Evolutionary conservation across 1,139 yeast genomes (phyloP), one percentile per base, ranked within the genome.

Genomic region (Yamadazyma dendronema): DNA sequence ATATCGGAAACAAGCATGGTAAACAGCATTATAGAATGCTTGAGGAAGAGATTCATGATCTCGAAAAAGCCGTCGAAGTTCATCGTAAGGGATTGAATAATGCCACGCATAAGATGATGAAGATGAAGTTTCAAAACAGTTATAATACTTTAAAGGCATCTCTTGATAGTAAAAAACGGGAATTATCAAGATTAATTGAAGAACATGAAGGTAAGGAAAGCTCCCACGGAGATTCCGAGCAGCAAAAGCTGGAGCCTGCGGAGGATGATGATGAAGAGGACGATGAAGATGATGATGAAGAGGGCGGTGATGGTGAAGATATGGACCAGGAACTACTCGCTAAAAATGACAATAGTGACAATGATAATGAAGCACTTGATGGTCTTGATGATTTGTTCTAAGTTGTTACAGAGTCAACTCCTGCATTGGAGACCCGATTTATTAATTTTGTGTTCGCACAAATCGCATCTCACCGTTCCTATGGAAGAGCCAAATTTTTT

Each of bases 81-180:
- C 92, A 90, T 53, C 79, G 79, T 54, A 74, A 74, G 37, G 92
- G 87, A 49, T 77, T 88, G 34, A 78, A 74, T 13, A 82, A 83
- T 40, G 90, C 95, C 2, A 79, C 90, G 13, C 89, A 89, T 57
- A 90, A 90, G 51, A 84, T 92, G 67, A 74, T 92, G 79, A 81
- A 84, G 57, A 86, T 84, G 62, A 83, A 97, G 63, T 85, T 89
- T 57, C 76, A 84, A 52, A 94, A 85, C 48, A 88, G 87, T 38
- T 84, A 88, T 41, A 76, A 75, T 42, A 83, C 90, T 41, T 73
- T 94, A 51, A 84, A 81, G 59, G 81, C 83, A 35, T 96, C 94
- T 47, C 72, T 90, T 43, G 96, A 89, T 40, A 74, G 79, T 53
- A 92, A 92, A 68, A 79, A 78, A 63, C 72, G 84, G 41, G 92